Evolutionary conservation across 2,329 filamentous ascomycete species (phyloP), one percentile per base, ranked within the genome.

Genomic region (Fusarium guadeloupense): DNA sequence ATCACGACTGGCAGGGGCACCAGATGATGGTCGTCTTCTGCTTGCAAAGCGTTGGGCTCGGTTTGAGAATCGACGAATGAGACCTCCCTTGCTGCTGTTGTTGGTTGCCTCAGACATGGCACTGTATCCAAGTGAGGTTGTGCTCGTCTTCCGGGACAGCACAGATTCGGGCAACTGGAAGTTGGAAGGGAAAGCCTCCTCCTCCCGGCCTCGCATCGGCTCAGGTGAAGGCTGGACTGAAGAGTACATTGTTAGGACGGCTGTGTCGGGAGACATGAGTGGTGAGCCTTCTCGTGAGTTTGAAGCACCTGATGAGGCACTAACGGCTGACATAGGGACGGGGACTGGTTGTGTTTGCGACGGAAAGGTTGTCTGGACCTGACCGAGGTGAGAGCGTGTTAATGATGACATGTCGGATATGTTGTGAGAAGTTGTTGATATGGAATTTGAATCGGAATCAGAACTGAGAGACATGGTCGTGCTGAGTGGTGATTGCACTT

Each of bases 51-150:
- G 89, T 40, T 86, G 87, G 6, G 93, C 92, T 59, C 89, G 88
- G 68, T 90, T 91, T 26, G 95, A 98, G 19, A 97, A 80, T 61
- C 93, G 86, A 61, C 95, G 88, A 66, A 98, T 96, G 52, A 98
- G 77, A 44, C 72, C 75, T 31, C 75, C 77, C 69, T 80, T 82
- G 43, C 83, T 82, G 43, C 83, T 84, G 69, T 43, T 56, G 43
- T 84, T 84, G 70, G 73, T 61, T 33, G 75, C 73, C 50, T 84
- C 81, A 13, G 78, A 76, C 70, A 82, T 76, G 34, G 89, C 84
- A 30, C 83, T 85, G 58, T 91, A 87, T 41, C 83, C 85, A 70
- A 91, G 84, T 6, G 89, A 88, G 66, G 80, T 86, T 60, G 78
- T 77, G 70, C 86, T 88, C 6, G 85, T 82, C 66, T 85, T 83